Percentiles rank a stretch among this genome's conserved stretches.
These are phyloP conservation scores for Phytophthora pistaciae DNA, from an alignment of 352 stramenopile genomes.

Conservation along the genomic window DNA sequence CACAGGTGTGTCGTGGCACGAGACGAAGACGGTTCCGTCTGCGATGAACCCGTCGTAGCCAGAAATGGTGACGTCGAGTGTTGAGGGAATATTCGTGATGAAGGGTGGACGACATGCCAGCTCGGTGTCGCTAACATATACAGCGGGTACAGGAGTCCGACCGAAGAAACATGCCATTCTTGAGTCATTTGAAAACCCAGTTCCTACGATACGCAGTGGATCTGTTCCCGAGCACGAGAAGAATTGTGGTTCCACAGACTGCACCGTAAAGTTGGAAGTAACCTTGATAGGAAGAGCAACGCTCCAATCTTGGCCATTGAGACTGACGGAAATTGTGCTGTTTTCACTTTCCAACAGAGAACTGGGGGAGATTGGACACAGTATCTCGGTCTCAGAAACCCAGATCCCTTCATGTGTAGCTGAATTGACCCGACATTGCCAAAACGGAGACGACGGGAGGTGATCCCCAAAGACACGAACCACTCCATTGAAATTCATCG, in stretches of 20 bases:
- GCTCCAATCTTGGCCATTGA: constrained; percentile 64
- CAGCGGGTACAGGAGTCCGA: constrained; percentile 32
- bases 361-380: constrained; percentile 31
- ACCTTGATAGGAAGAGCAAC: constrained; percentile 16
- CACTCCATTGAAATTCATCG: constrained; percentile 46
- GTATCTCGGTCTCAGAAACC: constrained; percentile 38
- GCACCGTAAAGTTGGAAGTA: constrained; percentile 28
- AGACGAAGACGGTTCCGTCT: constrained; percentile 15
- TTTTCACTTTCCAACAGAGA: background rate
- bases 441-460: constrained; percentile 30
- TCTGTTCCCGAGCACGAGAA: constrained; percentile 19
- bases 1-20: constrained; percentile 27
- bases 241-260: constrained; percentile 33
- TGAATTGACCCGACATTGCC: constrained; percentile 37
- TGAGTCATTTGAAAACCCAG: constrained; percentile 44
- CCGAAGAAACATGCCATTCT: constrained; percentile 53
- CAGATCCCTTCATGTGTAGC: constrained; percentile 16
- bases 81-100: constrained; percentile 15
- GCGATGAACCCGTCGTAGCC: constrained; percentile 43
- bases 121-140: constrained; percentile 39
- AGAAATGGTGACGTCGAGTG: constrained; percentile 37
- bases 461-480: constrained; percentile 36
- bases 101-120: constrained; percentile 42
- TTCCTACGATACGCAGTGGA: constrained; percentile 37
- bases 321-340: constrained; percentile 42